Evolutionary conservation across 805 yeast genomes (phyloP), one percentile per base, ranked within the genome.

Genomic region (Yarrowia bubula): DNA sequence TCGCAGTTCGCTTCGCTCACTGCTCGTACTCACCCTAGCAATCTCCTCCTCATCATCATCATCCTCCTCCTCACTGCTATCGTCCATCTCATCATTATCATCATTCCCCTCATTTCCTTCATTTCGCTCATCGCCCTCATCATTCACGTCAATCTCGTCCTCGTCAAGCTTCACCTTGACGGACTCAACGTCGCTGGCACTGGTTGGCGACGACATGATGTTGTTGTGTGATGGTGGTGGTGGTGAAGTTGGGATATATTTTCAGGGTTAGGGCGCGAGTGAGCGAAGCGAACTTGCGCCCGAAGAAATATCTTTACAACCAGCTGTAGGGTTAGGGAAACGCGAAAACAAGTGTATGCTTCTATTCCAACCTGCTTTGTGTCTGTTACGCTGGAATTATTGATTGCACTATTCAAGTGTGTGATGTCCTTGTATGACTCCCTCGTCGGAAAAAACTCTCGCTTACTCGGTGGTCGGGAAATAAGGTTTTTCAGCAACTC

Each of bases 1-100:
- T 13, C 35, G 17, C 42, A 37, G 32, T 15, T 33, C 41, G 38
- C 46, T 13, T 6, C 41, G 64, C 51, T 15, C 51, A 8, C 15
- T 8, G 38, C 32, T 14, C 10, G 2, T 47, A 64, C 72, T 47
- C 50, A 74, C 76, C 70, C 84, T 84, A 69, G 87, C 83, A 53
- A 89, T 85, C 72, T 92, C 98, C 69, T 92, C 97, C 72, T 89
- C 97, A 72, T 92, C 96, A 35, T 90, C 97, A 35, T 90, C 96
- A 8, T 89, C 96, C 44, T 92, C 98, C 67, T 92, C 98, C 65
- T 89, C 96, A 11, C 95, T 88, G 9, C 96, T 89, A 70, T 89
- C 95, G 67, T 78, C 82, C 55, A 80, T 83, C 44, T 81, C 84
- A 8, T 57, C 67, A 47, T 32, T 44, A 41, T 50, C 66, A 28